Base-by-base conservation (phyloP, 768 basidiomycete genomes). In the Hericium rajendrae region DNA sequence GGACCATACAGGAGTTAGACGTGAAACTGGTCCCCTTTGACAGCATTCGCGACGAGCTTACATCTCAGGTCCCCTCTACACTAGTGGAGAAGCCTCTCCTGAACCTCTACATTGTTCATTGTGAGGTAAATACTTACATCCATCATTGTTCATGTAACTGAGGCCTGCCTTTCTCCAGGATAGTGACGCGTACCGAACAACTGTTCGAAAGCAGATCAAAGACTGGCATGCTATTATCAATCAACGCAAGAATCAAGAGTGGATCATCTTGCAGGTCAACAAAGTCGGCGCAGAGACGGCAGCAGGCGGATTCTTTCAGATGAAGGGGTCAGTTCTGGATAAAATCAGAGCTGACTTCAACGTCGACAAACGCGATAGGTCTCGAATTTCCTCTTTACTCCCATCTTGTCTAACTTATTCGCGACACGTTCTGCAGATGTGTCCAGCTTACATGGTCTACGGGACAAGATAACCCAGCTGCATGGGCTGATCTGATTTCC, bases 311-410 rank as follows among this genome's bases (percentile, higher is more conserved):
- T 80, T 90, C 70, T 97, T 89, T 72, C 88, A 88, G 70, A 80
- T 90, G 67, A 94, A 86, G 71, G 81, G 85, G 55, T 86, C 83
- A 18, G 85, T 98, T 10, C 69, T 95, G 55, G 94, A 95, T 69
- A 94, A 92, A 71, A 79, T 99, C 51, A 88, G 80, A 70, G 82
- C 88, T 1, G 97, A 98, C 72, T 97, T 97, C 69, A 98, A 97
- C 64, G 66, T 77, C 0, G 91, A 91, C 60, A 94, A 90, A 70
- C 80, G 85, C 49, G 95, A 97, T 67, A 79, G 91, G 92, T 89
- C 32, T 32, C 8, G 32, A 57, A 48, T 68, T 64, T 20, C 40
- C 26, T 22, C 10, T 43, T 38, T 22, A 6, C 20, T 16, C 24
- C 20, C 20, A 57, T 57, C 50, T 41, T 20, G 5, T 24, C 40